A percentile compares a stretch with the other conserved stretches of the same genome.
Evolutionary conservation across 2,329 filamentous ascomycete species (phyloP).

Genomic region (Pseudonectria foliicola): DNA sequence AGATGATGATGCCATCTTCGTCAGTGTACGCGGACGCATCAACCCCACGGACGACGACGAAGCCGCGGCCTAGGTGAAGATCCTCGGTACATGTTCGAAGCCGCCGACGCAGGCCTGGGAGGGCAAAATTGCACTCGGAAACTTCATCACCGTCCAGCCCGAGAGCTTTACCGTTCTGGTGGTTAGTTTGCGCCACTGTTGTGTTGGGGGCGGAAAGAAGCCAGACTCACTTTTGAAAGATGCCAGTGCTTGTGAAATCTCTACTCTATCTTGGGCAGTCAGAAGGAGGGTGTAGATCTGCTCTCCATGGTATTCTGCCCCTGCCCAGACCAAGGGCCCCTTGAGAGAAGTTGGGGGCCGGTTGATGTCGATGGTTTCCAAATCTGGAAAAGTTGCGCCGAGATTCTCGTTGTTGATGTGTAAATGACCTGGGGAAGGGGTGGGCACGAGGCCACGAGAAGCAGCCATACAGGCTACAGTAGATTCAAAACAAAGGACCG

Average conservation of each 20-base stretch:
- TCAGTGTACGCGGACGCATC: conserved; percentile 38
- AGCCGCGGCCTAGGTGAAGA: conserved; percentile 38
- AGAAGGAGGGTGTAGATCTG: conserved; percentile 12
- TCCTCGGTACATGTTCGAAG: conserved; percentile 28
- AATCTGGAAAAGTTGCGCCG: too few species aligned
- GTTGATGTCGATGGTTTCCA: conserved; percentile 2
- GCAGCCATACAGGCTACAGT: too few species aligned
- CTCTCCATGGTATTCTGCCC: conserved; percentile 11
- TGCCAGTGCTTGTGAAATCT: conserved; percentile 19
- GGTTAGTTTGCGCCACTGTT: conserved; percentile 8
- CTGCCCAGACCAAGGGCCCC: conserved; percentile 20
- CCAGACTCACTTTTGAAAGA: conserved; percentile 23
- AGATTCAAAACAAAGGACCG: too few species aligned
- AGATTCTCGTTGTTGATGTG: too few species aligned
- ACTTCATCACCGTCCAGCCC: conserved; percentile 32
- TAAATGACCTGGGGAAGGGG: too few species aligned
- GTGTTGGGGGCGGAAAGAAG: neutral
- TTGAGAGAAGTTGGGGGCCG: conserved; percentile 5
- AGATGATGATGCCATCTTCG: conserved; percentile 49
- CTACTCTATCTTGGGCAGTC: conserved; percentile 8
- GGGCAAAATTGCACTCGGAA: conserved; percentile 30
- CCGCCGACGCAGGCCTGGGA: conserved; percentile 28
- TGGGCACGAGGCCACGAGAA: too few species aligned
- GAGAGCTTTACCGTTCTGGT: conserved; percentile 9
- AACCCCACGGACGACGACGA: conserved; percentile 49